A percentile compares a stretch with the other conserved stretches of the same genome.
Conservation (phyloP, 768 basidiomycete genomes). For the Termitomyces eurrhizus region DNA sequence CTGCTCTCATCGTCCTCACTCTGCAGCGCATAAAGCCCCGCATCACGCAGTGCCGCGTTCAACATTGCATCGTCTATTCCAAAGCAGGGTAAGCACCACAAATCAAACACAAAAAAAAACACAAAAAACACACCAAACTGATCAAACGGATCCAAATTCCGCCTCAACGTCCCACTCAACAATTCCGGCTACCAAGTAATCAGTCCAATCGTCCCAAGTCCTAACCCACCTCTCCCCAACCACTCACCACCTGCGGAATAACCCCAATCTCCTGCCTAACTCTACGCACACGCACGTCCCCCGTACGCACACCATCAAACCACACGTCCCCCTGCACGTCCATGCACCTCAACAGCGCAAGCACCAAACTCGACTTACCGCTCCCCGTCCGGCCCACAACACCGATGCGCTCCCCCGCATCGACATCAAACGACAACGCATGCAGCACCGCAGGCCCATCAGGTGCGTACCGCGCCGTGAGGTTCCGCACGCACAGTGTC, state of each 20-base stretch:
- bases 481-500: slow-evolving; percentile 2
- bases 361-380: slow-evolving; percentile 43
- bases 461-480: slow-evolving; percentile 49
- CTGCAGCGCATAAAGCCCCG: slow-evolving; percentile 36
- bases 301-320: slow-evolving; percentile 48
- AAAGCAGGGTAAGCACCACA: too few species aligned
- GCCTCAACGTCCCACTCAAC: slow-evolving; percentile 55
- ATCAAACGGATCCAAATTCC: slow-evolving; percentile 63
- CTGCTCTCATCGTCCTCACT: slow-evolving; percentile 40
- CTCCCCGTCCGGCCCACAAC: slow-evolving; percentile 24
- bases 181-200: slow-evolving; percentile 34
- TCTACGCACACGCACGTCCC: slow-evolving; percentile 46
- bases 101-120: neutral
- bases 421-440: slow-evolving; percentile 42
- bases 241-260: slow-evolving; percentile 43
- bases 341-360: slow-evolving; percentile 53
- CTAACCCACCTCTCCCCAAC: too few species aligned
- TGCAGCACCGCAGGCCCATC: slow-evolving; percentile 19
- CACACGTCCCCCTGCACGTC: slow-evolving; percentile 48
- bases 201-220: too few species aligned
- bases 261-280: slow-evolving; percentile 54
- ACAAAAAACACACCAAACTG: slow-evolving; percentile 30
- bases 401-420: slow-evolving; percentile 52
- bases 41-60: slow-evolving; percentile 34
- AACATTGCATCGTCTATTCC: slow-evolving; percentile 34